Base-by-base conservation (phyloP, 1,284 basidiomycete species). In the Butyriboletus appendiculatus region DNA sequence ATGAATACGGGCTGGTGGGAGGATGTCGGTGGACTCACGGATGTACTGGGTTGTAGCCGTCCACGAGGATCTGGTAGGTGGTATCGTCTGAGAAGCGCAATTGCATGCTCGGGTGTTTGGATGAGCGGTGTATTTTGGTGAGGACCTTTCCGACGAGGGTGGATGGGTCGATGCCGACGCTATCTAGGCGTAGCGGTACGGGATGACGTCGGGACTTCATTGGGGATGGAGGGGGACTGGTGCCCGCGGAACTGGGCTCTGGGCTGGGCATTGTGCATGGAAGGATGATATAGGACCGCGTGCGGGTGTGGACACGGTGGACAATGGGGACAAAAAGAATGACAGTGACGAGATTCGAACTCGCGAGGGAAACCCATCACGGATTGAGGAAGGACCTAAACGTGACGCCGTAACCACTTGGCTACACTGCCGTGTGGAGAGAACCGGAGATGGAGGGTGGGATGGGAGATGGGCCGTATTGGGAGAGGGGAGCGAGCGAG, bases 301-400 rank as follows among this genome's bases (percentile, higher is more conserved):
- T 24, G 24, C 24, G 1, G 8, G n/a, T 10, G 49, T 52, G 54
- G 49, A 26, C 26, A 24, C 1, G 18, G 48, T 53, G 53, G 51
- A 60, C 59, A 57, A 63, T 62, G 39, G 28, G 1, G 11, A 15
- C 38, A 53, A 59, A 63, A 66, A 70, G 48, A 58, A 43, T 79
- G 77, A 79, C 77, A 79, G 76, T 80, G 79, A 81, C 79, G 78
- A 81, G 78, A 81, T 81, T 80, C 78, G 78, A 80, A 80, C 78
- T 81, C 78, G 79, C 78, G 78, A 76, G 79, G 79, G 68, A 77
- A 76, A 77, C 78, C 79, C 79, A 80, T 80, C 77, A 79, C 79
- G 78, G 78, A 71, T 72, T 72, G 60, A 67, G 53, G 48, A 44
- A 41, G 43, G 59, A 72, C 78, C 78, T 80, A 80, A 80, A 80